A percentile compares a stretch with the other conserved stretches of the same genome.
Conservation (phyloP, 2,329 filamentous ascomycete species). For the Botrytis elliptica region DNA sequence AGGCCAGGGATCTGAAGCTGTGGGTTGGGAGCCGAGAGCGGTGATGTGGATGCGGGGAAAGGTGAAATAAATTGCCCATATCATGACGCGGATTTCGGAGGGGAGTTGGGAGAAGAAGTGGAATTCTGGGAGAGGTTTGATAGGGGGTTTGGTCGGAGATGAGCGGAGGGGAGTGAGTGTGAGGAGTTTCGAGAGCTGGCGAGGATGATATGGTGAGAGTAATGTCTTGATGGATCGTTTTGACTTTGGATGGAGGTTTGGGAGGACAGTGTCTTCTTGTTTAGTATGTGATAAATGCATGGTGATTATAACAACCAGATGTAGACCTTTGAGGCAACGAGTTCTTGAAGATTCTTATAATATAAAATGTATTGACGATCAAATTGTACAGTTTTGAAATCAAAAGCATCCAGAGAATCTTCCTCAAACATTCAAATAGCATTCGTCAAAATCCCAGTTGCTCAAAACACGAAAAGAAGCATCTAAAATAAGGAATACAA, state of each 20-base stretch:
- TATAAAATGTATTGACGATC: not conserved
- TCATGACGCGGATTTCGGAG: slow-evolving; percentile 7
- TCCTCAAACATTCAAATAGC: not conserved
- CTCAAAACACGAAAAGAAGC: not conserved
- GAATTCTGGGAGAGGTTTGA: not conserved
- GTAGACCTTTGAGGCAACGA: not conserved
- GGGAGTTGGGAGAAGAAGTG: slow-evolving; percentile 12
- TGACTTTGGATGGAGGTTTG: not conserved
- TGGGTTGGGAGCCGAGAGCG: not conserved
- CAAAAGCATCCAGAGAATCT: not conserved
- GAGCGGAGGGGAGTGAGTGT: not conserved
- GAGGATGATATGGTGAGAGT: not conserved
- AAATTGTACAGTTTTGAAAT: not conserved
- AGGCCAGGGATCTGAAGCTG: slow-evolving; percentile 10
- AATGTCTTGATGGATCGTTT: slow-evolving; percentile 1
- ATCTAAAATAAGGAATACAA: not conserved
- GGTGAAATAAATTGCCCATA: not conserved
- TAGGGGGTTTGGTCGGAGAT: not conserved
- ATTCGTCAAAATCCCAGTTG: not conserved
- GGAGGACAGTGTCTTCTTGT: not conserved
- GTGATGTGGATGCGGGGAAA: slow-evolving; percentile 9
- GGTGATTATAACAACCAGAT: not conserved
- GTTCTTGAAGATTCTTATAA: not conserved
- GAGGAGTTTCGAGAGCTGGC: not conserved
- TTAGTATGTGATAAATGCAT: not conserved